phyloP scores from a whole-genome alignment of 805 yeast genomes.

The Metschnikowia rubicola region DNA sequence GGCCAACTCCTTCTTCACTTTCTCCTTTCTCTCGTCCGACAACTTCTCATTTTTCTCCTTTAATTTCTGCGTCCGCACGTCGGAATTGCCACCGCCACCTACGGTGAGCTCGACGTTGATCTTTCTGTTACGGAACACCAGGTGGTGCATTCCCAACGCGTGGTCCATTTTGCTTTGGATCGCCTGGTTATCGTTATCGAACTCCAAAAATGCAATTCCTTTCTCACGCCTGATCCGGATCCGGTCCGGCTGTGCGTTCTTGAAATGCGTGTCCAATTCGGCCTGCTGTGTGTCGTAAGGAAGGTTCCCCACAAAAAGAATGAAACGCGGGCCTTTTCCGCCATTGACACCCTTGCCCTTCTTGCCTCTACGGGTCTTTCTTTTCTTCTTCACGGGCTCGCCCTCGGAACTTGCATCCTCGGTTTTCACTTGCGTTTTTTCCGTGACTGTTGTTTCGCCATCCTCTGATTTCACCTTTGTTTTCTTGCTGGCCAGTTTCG shows the following conservation, averaged over 20 bases:
- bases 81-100: conserved; percentile 95
- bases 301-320: conserved; percentile 86
- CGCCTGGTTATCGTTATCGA: conserved; percentile 53
- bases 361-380: conserved; percentile 77
- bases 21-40: conserved; percentile 62
- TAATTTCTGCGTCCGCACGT: conserved; percentile 58
- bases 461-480: neutral
- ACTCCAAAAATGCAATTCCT: conserved; percentile 92
- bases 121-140: conserved; percentile 62
- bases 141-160: conserved; percentile 82
- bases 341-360: conserved; percentile 56
- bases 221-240: conserved; percentile 78
- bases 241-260: conserved; percentile 65
- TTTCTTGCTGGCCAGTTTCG: conserved; percentile 19
- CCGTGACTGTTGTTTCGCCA: neutral
- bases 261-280: conserved; percentile 69
- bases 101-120: conserved; percentile 96
- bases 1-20: conserved; percentile 48
- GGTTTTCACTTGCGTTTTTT: neutral
- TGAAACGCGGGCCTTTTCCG: conserved; percentile 59
- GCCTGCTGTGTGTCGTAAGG: conserved; percentile 67
- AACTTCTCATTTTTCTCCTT: conserved; percentile 75
- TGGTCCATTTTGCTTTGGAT: conserved; percentile 78
- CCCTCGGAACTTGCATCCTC: conserved; percentile 13
- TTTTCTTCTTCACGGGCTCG: conserved; percentile 51